phyloP scores from a whole-genome alignment of 805 yeast species.

The Komagataella populi region DNA sequence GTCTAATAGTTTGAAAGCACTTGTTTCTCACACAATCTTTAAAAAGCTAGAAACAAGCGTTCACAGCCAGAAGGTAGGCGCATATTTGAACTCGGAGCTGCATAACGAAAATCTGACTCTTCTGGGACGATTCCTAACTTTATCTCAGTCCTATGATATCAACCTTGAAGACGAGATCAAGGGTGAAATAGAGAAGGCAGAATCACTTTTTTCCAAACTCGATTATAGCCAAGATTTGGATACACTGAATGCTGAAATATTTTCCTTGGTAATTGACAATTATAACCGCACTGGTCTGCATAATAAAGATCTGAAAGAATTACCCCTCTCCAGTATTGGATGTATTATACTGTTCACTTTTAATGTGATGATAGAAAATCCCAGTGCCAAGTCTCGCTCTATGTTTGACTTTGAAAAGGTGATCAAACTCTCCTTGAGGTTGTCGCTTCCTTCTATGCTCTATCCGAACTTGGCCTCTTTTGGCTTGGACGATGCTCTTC shows the following conservation, averaged over 20 bases:
- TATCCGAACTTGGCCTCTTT: slow-evolving; percentile 7
- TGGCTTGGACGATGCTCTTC: slow-evolving; percentile 14
- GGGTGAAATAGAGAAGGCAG: slow-evolving; percentile 21
- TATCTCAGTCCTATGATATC: slow-evolving; percentile 57
- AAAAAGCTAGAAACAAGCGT: slow-evolving; percentile 10
- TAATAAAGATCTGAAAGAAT: slow-evolving; percentile 10
- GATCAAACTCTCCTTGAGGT: slow-evolving; percentile 26
- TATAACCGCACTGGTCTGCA: slow-evolving; percentile 17
- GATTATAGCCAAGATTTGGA: slow-evolving; percentile 12
- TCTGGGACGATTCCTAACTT: slow-evolving; percentile 15
- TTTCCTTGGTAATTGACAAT: slow-evolving; percentile 24
- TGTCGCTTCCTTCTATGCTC: slow-evolving; percentile 23
- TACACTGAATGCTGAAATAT: slow-evolving; percentile 21
- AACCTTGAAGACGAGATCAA: slow-evolving; percentile 30
- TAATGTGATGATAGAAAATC: slow-evolving; percentile 8
- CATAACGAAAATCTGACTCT: slow-evolving; percentile 10
- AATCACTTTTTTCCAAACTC: slow-evolving; percentile 23
- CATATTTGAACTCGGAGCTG: neutral
- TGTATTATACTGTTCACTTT: slow-evolving; percentile 15
- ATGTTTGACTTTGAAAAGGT: slow-evolving; percentile 12
- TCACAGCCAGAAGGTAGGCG: neutral
- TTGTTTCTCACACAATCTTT: neutral
- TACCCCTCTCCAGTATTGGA: slow-evolving; percentile 20
- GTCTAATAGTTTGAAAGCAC: neutral
- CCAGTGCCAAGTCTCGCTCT: slow-evolving; percentile 4